Conservation (phyloP, 805 yeast genomes). For the Wickerhamiella dianesei region DNA sequence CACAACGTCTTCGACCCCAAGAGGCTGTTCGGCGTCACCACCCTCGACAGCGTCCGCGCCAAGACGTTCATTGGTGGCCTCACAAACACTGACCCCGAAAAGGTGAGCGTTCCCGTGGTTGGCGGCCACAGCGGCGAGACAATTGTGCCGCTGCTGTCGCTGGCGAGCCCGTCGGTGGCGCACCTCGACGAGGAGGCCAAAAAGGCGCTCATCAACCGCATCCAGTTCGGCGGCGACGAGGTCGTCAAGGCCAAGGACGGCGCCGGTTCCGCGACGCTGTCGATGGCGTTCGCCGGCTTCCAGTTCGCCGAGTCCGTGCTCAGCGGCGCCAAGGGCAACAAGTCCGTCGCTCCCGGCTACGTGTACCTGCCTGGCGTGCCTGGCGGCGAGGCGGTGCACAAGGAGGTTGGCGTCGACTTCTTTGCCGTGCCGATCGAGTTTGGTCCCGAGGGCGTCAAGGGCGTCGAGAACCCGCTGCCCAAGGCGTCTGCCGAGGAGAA, state of each 20-base stretch:
- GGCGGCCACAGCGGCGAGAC: slow-evolving; percentile 97
- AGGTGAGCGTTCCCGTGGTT: slow-evolving; percentile 51
- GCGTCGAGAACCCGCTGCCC: slow-evolving; percentile 52
- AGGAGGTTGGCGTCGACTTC: slow-evolving; percentile 60
- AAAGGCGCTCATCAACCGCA: slow-evolving; percentile 65
- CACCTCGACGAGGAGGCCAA: slow-evolving; percentile 27
- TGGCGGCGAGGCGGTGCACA: slow-evolving; percentile 50
- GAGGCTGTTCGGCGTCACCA: slow-evolving; percentile 77
- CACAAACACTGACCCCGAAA: slow-evolving; percentile 34
- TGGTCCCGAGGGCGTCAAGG: slow-evolving; percentile 59
- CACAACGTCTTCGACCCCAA: slow-evolving; percentile 55
- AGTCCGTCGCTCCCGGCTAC: slow-evolving; percentile 35
- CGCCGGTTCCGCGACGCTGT: slow-evolving; percentile 85
- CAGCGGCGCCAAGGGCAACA: slow-evolving; percentile 28
- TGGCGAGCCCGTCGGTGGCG: slow-evolving; percentile 25
- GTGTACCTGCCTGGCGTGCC: slow-evolving; percentile 27
- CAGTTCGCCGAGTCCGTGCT: slow-evolving; percentile 53
- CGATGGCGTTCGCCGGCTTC: slow-evolving; percentile 93
- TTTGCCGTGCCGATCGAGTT: slow-evolving; percentile 62
- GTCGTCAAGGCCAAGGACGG: slow-evolving; percentile 93
- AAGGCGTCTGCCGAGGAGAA: slow-evolving; percentile 63
- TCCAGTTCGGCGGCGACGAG: slow-evolving; percentile 95
- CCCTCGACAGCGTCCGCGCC: slow-evolving; percentile 77
- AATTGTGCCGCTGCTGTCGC: slow-evolving; percentile 70
- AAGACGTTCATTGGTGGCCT: slow-evolving; percentile 61